Evolutionary conservation across 2,329 filamentous ascomycete genomes (phyloP).

Genomic region (Curvularia sp.): DNA sequence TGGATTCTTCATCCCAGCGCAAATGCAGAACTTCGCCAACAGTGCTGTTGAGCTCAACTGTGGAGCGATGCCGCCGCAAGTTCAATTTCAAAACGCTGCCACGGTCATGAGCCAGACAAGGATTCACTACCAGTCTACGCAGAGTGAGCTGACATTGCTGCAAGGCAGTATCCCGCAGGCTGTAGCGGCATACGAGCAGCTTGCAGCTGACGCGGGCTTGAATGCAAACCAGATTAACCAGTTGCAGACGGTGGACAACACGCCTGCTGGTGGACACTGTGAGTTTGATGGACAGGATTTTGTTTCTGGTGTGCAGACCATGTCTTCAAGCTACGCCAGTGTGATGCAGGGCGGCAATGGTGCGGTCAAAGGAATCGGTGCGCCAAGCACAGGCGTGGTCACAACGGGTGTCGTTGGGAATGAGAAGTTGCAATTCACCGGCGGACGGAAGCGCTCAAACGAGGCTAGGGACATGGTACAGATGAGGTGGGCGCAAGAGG

Average conservation of each 20-base stretch:
- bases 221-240: conserved; percentile 55
- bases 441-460: conserved; percentile 33
- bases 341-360: conserved; percentile 63
- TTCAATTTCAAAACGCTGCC: conserved; percentile 55
- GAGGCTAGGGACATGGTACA: conserved; percentile 35
- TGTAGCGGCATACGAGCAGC: conserved; percentile 60
- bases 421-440: conserved; percentile 54
- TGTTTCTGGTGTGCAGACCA: conserved; percentile 64
- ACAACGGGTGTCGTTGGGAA: conserved; percentile 59
- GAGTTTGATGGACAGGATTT: conserved; percentile 64
- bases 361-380: conserved; percentile 56
- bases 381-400: conserved; percentile 54
- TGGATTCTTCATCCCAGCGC: conserved; percentile 65
- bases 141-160: conserved; percentile 58
- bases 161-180: conserved; percentile 60
- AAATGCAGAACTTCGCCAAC: conserved; percentile 60
- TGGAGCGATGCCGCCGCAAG: conserved; percentile 62
- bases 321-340: conserved; percentile 60
- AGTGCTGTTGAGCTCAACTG: conserved; percentile 64
- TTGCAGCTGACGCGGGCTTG: conserved; percentile 56
- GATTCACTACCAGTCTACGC: conserved; percentile 65
- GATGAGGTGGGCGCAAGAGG: conserved; percentile 39
- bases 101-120: conserved; percentile 56
- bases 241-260: conserved; percentile 65
- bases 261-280: conserved; percentile 64